phyloP scores from a whole-genome alignment of 2,329 filamentous ascomycete species.

The Pseudogymnoascus sp. region DNA sequence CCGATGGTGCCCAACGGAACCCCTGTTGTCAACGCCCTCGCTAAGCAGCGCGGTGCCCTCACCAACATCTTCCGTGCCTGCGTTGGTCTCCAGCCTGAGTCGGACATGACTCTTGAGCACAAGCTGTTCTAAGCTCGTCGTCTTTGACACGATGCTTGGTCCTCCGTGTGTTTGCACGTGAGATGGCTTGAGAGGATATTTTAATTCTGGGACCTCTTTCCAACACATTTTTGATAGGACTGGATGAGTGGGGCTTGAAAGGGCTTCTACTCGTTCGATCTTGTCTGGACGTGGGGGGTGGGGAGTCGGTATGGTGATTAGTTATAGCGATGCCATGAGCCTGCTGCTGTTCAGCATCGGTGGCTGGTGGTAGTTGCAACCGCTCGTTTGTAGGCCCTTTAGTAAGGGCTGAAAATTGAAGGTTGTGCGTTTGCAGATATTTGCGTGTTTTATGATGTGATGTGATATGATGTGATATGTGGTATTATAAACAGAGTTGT shows the following conservation, averaged over 20 bases:
- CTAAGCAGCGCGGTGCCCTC: conserved; percentile 88
- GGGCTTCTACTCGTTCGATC: neutral
- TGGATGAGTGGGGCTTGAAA: neutral
- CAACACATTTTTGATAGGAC: neutral
- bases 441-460: neutral
- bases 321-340: conserved; percentile 4
- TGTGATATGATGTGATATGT: neutral
- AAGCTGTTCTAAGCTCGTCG: conserved; percentile 66
- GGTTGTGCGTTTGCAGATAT: neutral
- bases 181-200: neutral
- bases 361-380: neutral
- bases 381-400: neutral
- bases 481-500: neutral
- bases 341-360: neutral
- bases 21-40: conserved; percentile 88
- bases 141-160: neutral
- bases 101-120: conserved; percentile 98
- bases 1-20: conserved; percentile 90
- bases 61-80: conserved; percentile 99
- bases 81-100: conserved; percentile 92
- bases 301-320: neutral
- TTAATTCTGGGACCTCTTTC: neutral
- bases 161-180: neutral
- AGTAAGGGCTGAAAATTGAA: conserved; percentile 2
- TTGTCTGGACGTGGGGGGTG: neutral